Evolutionary conservation across 768 basidiomycete species (phyloP), one percentile per base, ranked within the genome.

Genomic region (Boletellus sp.): DNA sequence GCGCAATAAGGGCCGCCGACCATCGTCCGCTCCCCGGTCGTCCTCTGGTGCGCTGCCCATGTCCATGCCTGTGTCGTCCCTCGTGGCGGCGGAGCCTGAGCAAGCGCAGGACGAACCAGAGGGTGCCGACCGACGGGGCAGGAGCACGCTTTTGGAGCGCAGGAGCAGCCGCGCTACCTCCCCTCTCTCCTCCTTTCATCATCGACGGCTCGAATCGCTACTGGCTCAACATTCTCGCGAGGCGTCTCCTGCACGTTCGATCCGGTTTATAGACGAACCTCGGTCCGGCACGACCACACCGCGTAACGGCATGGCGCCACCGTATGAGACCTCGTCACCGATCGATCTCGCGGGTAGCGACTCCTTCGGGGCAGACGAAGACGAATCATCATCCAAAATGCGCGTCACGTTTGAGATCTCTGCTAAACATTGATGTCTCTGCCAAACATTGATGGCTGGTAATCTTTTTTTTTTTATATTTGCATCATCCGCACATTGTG

Each of bases 191-290:
- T 66, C 66, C 4, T 26, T 64, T 45, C 60, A 51, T 6, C 68
- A 68, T 40, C 59, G 66, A 45, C 57, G 66, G 12, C 58, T 68
- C 7, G 66, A 68, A 42, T 70, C 66, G 6, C 62, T 68, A 22
- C 59, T 53, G 6, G 36, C 39, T 36, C 28, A 39, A n/a, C 55
- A 49, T 19, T 57, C 66, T 16, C 70, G 76, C 20, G 76, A 75
- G 3, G 68, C 60, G 41, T 78, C 77, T 7, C 76, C 76, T 1
- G 53, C 71, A 9, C 74, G 76, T n/a, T 78, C 76, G 12, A 69
- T 78, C 46, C 71, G 74, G 32, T 78, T 76, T 55, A 74, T 69
- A 34, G 76, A 78, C 26, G 63, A 69, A 45, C 62, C 55, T n/a
- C 52, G 31, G n/a, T 54, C 52, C 6, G 59, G 65, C 33, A 37